These are phyloP conservation scores for Yamadazyma siamensis DNA, from an alignment of 1,139 yeast genomes.

Conservation along the genomic window DNA sequence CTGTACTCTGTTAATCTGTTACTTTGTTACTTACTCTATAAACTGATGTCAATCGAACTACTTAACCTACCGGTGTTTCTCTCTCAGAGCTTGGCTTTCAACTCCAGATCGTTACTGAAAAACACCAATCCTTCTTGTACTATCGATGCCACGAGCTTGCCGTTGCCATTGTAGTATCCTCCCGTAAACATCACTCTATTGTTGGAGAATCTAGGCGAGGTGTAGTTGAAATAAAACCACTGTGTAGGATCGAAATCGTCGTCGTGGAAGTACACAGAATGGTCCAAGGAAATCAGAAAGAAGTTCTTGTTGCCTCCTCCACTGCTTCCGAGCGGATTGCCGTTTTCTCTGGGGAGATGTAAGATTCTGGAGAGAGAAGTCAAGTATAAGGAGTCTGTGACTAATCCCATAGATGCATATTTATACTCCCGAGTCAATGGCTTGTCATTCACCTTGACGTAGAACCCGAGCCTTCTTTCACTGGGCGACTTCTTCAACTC, in stretches of 20 bases:
- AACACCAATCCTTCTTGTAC: slow-evolving; percentile 43
- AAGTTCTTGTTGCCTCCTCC: slow-evolving; percentile 22
- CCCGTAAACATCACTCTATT: slow-evolving; percentile 38
- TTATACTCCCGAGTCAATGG: slow-evolving; percentile 6
- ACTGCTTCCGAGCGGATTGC: slow-evolving; percentile 15
- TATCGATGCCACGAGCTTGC: slow-evolving; percentile 37
- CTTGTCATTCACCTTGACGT: slow-evolving; percentile 27
- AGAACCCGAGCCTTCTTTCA: slow-evolving; percentile 30
- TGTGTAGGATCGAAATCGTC: slow-evolving; percentile 39
- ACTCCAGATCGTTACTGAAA: slow-evolving; percentile 27
- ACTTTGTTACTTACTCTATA: no score
- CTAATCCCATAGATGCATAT: slow-evolving; percentile 23
- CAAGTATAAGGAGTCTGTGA: slow-evolving; percentile 36
- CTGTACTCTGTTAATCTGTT: no score
- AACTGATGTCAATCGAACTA: no score
- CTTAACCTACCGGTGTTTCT: no score
- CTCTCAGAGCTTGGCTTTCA: slow-evolving; percentile 31
- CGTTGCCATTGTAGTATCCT: slow-evolving; percentile 31
- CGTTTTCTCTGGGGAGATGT: slow-evolving; percentile 18
- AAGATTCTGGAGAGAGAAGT: slow-evolving; percentile 27
- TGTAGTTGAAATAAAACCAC: slow-evolving; percentile 36
- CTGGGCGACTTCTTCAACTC: slow-evolving; percentile 22
- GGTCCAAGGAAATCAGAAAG: slow-evolving; percentile 43
- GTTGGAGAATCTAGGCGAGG: slow-evolving; percentile 35
- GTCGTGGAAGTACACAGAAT: slow-evolving; percentile 41